Base-by-base conservation (phyloP, 2,329 filamentous ascomycete species). In the Didymellaceae sp. region DNA sequence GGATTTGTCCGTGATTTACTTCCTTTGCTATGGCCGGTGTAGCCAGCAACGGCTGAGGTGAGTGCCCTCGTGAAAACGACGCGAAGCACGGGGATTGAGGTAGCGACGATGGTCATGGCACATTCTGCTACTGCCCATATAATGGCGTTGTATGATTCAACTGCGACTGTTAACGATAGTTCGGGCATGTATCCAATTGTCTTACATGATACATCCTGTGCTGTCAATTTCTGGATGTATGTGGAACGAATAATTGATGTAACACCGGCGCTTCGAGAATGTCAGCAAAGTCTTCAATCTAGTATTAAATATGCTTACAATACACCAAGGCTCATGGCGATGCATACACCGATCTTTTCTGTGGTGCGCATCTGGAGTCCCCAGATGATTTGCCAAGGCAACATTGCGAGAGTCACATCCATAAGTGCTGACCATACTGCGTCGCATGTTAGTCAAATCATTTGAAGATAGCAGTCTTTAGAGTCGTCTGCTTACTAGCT, bases 161-260 rank as follows among this genome's bases (percentile, higher is more conserved):
- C 52, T 55, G 20, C 30, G 3, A 14, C 28, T 38, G 43, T 52
- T 32, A 47, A 25, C n/a, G 26, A 46, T 37, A 6, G 43, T 47
- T n/a, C 22, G n/a, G 25, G 8, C 5, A 24, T 16, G 38, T 38
- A 22, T 13, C 2, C 2, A 13, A 22, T 39, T 31, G 22, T 13
- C 52, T 55, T 46, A 55, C 52, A 55, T 35, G 52, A 55, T 35
- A 55, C 26, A 35, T 55, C 52, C 28, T 52, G 42, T 40, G n/a
- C 24, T 45, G 47, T 52, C 33, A 55, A 35, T 35, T 44, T 33
- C 33, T 52, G 47, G 17, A 55, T 42, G 26, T 55, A 55, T 31
- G 33, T 46, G 20, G 47, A 41, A 40, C 52, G 37, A 17, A 52
- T 22, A 17, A 55, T 52, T 10, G 52, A 45, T 4, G 47, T 52